phyloP scores from a whole-genome alignment of 169 alveolate species.

The Cryptosporidium canis region DNA sequence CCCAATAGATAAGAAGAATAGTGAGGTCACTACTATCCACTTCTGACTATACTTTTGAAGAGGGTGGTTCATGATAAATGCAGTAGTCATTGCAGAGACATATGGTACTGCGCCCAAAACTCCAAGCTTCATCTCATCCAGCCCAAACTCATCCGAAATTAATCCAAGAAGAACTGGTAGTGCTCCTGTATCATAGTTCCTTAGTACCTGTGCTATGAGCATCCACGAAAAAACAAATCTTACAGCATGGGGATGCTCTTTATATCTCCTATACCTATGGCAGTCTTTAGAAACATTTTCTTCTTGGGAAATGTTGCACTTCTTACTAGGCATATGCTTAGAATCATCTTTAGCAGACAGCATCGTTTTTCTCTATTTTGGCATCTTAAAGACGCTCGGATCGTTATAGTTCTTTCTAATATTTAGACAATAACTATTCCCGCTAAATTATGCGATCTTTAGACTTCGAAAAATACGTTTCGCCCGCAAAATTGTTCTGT shows the following conservation, averaged over 20 bases:
- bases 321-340: neutral
- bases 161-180: slow-evolving; percentile 68
- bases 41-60: slow-evolving; percentile 69
- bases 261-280: slow-evolving; percentile 22
- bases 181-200: slow-evolving; percentile 69
- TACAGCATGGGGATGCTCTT: slow-evolving; percentile 56
- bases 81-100: slow-evolving; percentile 66
- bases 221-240: slow-evolving; percentile 68
- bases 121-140: slow-evolving; percentile 55
- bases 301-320: neutral
- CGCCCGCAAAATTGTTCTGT: neutral
- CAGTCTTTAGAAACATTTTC: neutral
- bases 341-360: slow-evolving; percentile 37
- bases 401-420: neutral
- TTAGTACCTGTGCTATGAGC: slow-evolving; percentile 47
- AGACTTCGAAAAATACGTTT: neutral
- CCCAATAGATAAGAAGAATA: slow-evolving; percentile 38
- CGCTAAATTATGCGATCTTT: slow-evolving; percentile 11
- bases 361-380: slow-evolving; percentile 2
- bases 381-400: neutral
- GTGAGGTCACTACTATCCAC: slow-evolving; percentile 51
- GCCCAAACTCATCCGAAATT: slow-evolving; percentile 59
- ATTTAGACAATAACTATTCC: slow-evolving; percentile 4
- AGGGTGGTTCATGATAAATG: slow-evolving; percentile 56
- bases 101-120: slow-evolving; percentile 69